Evolutionary conservation across 2,329 filamentous ascomycete species (phyloP).

Genomic region (Colletotrichum orchidophilum): DNA sequence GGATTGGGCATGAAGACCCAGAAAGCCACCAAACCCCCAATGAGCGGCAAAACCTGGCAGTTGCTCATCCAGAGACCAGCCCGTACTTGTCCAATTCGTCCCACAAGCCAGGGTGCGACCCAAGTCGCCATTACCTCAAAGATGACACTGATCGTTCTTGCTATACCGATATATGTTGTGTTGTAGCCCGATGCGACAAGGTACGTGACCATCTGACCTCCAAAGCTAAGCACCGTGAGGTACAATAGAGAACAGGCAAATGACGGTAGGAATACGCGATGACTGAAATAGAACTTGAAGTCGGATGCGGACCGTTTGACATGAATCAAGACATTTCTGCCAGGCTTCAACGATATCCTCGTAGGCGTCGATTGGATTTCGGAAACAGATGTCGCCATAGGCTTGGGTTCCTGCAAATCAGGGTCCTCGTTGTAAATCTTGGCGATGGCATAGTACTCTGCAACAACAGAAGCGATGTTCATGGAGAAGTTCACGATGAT

Average conservation of each 20-base stretch:
- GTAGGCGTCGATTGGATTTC: not conserved
- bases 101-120: conserved; percentile 60
- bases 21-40: conserved; percentile 42
- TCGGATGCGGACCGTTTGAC: conserved; percentile 33
- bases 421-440: conserved; percentile 41
- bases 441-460: conserved; percentile 64
- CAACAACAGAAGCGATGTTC: conserved; percentile 56
- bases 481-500: conserved; percentile 59
- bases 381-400: not conserved
- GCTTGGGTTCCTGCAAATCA: conserved; percentile 39
- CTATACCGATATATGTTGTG: conserved; percentile 54
- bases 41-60: conserved; percentile 66
- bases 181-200: conserved; percentile 58
- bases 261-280: conserved; percentile 64
- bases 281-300: conserved; percentile 52
- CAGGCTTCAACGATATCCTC: not conserved
- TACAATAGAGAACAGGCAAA: conserved; percentile 64
- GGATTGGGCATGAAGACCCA: conserved; percentile 33
- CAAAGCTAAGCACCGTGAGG: conserved; percentile 61
- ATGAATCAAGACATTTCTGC: not conserved
- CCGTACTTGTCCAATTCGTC: conserved; percentile 59
- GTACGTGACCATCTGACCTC: conserved; percentile 67
- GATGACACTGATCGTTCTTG: conserved; percentile 55
- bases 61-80: conserved; percentile 72
- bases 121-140: conserved; percentile 66